Evolutionary conservation across 768 basidiomycete genomes (phyloP), one percentile per base, ranked within the genome.

Genomic region (Chalciporus piperatus): DNA sequence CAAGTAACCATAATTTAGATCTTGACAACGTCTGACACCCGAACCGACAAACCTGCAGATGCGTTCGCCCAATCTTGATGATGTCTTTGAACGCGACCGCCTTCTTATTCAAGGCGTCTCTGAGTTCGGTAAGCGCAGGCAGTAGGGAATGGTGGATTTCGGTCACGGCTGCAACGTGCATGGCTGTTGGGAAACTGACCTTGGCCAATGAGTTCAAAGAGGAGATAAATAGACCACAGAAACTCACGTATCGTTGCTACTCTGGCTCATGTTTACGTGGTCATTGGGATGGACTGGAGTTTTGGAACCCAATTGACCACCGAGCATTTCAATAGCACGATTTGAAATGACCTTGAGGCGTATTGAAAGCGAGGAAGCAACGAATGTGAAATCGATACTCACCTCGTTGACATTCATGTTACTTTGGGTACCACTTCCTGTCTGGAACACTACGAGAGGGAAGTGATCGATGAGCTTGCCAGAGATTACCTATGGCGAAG

Each of bases 351-450:
- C 95, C 91, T 93, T 52, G 38, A 23, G 12, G 52, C 25, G 20
- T 4, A 28, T 43, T 50, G 14, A 46, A 33, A 51, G 6, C 19
- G 32, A 23, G 13, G 8, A 12, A 40, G 32, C 9, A 27, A 19
- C 1, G 4, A 33, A 19, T 27, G 41, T 30, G 22, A 23, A 35
- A 46, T 7, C 11, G n/a, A 3, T 16, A 48, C 70, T 20, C 38
- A 88, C 92, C 82, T 99, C 97, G 69, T 99, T 99, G 54, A 83
- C 92, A 70, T 92, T 99, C 97, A 99, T 99, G 76, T 99, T 99
- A 66, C 90, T 95, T 71, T 99, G 97, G 2, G 97, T 99, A 17
- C 97, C 97, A 50, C 92, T 95, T 53, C 97, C 97, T 20, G 97
- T 99, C 72, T 99, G 97, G 82, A 98, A 99, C 38, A 99, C 95